Conservation (phyloP, 805 yeast genomes). For the Tetrapisispora taiwanensis region DNA sequence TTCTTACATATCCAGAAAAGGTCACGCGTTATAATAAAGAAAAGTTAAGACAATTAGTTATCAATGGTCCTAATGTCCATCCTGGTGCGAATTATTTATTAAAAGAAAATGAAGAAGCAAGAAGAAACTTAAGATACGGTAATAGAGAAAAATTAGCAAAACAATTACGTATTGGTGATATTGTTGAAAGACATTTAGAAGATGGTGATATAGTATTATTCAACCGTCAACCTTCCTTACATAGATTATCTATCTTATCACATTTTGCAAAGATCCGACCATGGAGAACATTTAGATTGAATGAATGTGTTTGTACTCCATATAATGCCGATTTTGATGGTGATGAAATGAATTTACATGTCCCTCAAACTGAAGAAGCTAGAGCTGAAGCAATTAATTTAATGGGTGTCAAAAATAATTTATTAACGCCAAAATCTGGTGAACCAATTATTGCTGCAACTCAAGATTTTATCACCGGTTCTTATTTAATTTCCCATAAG, state of each 20-base stretch:
- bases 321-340: conserved; percentile 99
- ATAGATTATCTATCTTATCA: conserved; percentile 83
- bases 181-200: conserved; percentile 92
- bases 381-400: conserved; percentile 96
- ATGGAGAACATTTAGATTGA: conserved; percentile 93
- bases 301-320: conserved; percentile 98
- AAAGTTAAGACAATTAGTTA: conserved; percentile 62
- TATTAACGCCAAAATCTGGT: conserved; percentile 93
- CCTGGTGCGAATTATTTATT: conserved; percentile 95
- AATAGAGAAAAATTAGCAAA: conserved; percentile 70
- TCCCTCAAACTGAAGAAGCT: conserved; percentile 98
- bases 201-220: conserved; percentile 94
- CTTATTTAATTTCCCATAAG: conserved; percentile 83
- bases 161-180: conserved; percentile 73
- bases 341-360: conserved; percentile 98
- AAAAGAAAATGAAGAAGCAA: conserved; percentile 73
- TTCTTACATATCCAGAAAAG: conserved; percentile 90
- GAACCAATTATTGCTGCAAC: conserved; percentile 99
- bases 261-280: conserved; percentile 95
- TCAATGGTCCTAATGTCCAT: conserved; percentile 78
- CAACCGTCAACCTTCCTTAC: conserved; percentile 96
- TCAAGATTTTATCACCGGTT: conserved; percentile 97
- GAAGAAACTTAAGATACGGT: conserved; percentile 84
- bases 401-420: conserved; percentile 95
- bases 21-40: conserved; percentile 79